Evolutionary conservation across 345 rosid genomes (phyloP).

Genomic region (Eucalyptus tenuipes): DNA sequence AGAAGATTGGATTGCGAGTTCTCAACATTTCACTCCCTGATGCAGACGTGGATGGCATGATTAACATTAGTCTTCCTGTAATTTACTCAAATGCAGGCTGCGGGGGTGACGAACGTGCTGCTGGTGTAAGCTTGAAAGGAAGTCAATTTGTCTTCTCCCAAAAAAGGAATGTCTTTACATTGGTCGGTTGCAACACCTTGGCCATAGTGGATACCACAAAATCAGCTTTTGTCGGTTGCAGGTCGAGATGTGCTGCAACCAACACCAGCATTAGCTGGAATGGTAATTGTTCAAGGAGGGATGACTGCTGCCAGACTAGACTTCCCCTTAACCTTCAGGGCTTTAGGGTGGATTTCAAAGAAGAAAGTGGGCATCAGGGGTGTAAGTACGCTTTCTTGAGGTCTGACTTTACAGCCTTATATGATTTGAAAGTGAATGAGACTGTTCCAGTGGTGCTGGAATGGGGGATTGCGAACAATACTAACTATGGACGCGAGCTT

Average conservation of each 20-base stretch:
- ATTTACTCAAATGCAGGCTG: not conserved
- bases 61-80: not conserved
- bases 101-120: not conserved
- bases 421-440: no score
- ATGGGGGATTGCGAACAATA: not conserved
- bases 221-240: not conserved
- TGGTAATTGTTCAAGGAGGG: not conserved
- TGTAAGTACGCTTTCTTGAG: not conserved
- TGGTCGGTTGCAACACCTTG: not conserved
- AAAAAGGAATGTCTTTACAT: not conserved
- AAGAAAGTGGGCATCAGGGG: not conserved
- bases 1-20: not conserved
- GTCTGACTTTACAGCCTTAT: no score
- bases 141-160: not conserved
- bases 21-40: not conserved
- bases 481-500: not conserved
- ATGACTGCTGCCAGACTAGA: not conserved
- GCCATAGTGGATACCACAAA: not conserved
- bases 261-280: not conserved
- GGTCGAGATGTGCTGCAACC: not conserved
- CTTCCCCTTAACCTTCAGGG: not conserved
- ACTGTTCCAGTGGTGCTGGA: no score
- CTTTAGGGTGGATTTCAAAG: not conserved
- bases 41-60: fast-evolving
- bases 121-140: not conserved